These are phyloP conservation scores for Monsonia emarginata DNA, from an alignment of 441 rosid genomes.

Conservation along the genomic window DNA sequence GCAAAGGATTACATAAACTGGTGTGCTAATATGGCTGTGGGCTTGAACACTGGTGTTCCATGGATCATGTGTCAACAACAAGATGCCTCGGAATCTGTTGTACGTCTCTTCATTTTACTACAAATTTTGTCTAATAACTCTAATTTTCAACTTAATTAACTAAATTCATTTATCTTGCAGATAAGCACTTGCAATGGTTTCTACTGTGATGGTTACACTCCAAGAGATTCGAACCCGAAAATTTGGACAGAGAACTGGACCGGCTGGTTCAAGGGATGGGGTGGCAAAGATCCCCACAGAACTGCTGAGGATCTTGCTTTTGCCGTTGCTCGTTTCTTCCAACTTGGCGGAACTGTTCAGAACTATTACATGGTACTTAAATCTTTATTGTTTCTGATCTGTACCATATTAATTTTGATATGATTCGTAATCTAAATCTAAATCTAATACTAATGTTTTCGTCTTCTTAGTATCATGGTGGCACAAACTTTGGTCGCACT, in stretches of 20 bases:
- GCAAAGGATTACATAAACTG: conserved; percentile 28
- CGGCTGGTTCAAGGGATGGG: conserved; percentile 31
- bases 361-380: conserved; percentile 29
- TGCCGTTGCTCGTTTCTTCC: conserved; percentile 28
- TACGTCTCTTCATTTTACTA: no score
- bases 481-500: conserved; percentile 17
- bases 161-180: conserved; percentile 14
- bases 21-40: conserved; percentile 29
- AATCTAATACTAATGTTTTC: no score
- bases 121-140: no score
- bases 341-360: conserved; percentile 18
- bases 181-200: conserved; percentile 31
- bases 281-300: conserved; percentile 21
- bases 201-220: conserved; percentile 21
- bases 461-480: conserved; percentile 22
- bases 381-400: not conserved
- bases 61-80: conserved; percentile 42
- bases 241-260: conserved; percentile 32
- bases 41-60: conserved; percentile 23
- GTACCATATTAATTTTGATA: no score
- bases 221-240: conserved; percentile 22
- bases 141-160: no score
- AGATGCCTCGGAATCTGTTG: conserved; percentile 25
- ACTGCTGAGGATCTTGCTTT: conserved; percentile 27
- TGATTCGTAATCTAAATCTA: no score